These are phyloP conservation scores for Nematocida ausubeli DNA, from an alignment of 371 early-diverging fungal species.

Conservation along the genomic window DNA sequence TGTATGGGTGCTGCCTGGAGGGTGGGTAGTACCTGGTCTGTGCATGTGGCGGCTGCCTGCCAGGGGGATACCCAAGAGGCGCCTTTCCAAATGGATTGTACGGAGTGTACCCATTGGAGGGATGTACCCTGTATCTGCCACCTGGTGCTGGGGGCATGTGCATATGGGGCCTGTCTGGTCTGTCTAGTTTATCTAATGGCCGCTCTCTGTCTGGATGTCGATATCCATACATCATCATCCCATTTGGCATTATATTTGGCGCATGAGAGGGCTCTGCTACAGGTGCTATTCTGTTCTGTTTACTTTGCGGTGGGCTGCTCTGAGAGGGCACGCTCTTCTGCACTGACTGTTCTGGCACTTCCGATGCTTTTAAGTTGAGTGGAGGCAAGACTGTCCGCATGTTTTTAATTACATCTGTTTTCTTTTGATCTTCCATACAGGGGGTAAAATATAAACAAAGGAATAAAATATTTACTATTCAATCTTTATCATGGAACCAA, in stretches of 20 bases:
- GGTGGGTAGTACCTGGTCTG: conserved; percentile 54
- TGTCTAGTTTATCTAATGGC: background rate
- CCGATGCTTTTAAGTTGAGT: conserved; percentile 25
- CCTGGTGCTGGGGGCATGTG: background rate
- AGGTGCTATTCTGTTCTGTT: background rate
- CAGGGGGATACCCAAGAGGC: conserved; percentile 41
- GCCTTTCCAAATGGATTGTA: conserved; percentile 32
- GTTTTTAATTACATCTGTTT: conserved; percentile 60
- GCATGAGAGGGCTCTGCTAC: conserved; percentile 1
- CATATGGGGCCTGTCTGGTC: conserved; percentile 4
- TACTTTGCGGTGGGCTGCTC: background rate
- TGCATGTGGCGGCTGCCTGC: conserved; percentile 42
- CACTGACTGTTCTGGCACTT: conserved; percentile 2
- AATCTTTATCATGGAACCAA: conserved; percentile 27
- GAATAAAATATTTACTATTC: conserved; percentile 43
- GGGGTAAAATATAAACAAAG: conserved; percentile 60
- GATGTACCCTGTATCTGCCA: conserved; percentile 12
- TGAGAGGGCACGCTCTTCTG: background rate
- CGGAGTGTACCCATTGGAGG: conserved; percentile 18
- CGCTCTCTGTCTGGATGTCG: background rate
- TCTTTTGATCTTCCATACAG: conserved; percentile 62
- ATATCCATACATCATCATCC: conserved; percentile 5
- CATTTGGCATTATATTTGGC: background rate
- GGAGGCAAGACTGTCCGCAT: conserved; percentile 53
- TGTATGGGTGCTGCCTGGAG: conserved; percentile 39